These are phyloP conservation scores for Aureobasidium uvarum DNA, from an alignment of 2,329 filamentous ascomycete genomes.

Conservation along the genomic window DNA sequence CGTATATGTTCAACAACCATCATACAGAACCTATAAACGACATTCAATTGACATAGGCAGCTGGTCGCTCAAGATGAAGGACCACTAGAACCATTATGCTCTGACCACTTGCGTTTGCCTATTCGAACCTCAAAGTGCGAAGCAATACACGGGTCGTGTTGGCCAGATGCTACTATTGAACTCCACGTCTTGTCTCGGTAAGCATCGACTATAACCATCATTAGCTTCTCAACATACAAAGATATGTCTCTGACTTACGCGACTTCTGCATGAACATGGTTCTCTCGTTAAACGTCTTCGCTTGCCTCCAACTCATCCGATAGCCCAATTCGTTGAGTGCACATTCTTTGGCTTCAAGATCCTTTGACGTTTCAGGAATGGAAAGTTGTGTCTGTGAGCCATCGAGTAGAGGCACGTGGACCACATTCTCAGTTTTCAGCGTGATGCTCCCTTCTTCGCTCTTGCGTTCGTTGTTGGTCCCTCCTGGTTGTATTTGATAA, in stretches of 20 bases:
- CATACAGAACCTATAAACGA: background rate
- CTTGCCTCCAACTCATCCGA: conserved; percentile 95
- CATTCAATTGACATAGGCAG: too few relatives aligned
- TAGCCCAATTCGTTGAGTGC: conserved; percentile 89
- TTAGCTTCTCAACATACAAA: background rate
- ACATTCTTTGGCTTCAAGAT: conserved; percentile 75
- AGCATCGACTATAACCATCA: conserved; percentile 67
- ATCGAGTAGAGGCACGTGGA: conserved; percentile 56
- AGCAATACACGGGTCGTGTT: conserved; percentile 69
- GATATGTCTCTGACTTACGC: conserved; percentile 58
- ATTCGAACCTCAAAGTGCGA: conserved; percentile 86
- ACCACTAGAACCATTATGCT: conserved; percentile 35
- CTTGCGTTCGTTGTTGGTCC: conserved; percentile 46
- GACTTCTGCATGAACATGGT: conserved; percentile 88
- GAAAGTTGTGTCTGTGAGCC: conserved; percentile 70
- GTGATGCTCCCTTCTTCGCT: conserved; percentile 31
- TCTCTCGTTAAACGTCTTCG: conserved; percentile 81
- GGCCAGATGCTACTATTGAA: conserved; percentile 73
- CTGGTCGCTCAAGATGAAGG: background rate
- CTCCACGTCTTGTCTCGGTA: conserved; percentile 89
- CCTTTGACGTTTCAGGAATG: conserved; percentile 70
- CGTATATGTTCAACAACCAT: background rate
- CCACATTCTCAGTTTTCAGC: conserved; percentile 45
- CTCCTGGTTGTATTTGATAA: conserved; percentile 61
- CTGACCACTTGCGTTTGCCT: conserved; percentile 67